Conservation (phyloP, 2,329 filamentous ascomycete species). For the Fusarium pseudonygamai region DNA sequence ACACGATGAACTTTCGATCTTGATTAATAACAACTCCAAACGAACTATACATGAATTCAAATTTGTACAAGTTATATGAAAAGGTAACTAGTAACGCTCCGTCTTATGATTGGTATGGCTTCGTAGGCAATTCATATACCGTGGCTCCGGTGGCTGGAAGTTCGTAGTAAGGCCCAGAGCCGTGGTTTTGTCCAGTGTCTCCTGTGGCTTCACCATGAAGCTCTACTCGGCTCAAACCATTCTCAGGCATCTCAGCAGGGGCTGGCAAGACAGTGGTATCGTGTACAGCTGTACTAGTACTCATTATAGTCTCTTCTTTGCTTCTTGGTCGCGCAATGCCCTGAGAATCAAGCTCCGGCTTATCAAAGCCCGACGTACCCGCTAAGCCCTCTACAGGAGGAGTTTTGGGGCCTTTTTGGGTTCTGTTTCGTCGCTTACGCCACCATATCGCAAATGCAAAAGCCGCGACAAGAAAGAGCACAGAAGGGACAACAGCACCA, state of each 20-base stretch:
- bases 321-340: no score
- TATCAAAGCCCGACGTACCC: background rate
- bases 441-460: background rate
- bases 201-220: no score
- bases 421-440: background rate
- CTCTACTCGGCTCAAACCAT: background rate
- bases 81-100: no score
- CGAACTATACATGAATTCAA: background rate
- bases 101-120: background rate
- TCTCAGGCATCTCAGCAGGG: background rate
- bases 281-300: no score
- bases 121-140: background rate
- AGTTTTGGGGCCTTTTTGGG: rapidly evolving
- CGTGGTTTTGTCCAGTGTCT: background rate
- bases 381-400: rapidly evolving
- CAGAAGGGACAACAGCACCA: background rate
- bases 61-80: background rate
- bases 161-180: no score
- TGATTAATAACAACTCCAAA: no score
- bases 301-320: background rate
- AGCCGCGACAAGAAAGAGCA: background rate
- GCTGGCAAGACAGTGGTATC: rapidly evolving
- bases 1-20: rapidly evolving
- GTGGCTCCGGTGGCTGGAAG: background rate
- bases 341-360: background rate